Evolutionary conservation across 352 stramenopile genomes (phyloP).

Genomic region (Globisporangium echinulatum): DNA sequence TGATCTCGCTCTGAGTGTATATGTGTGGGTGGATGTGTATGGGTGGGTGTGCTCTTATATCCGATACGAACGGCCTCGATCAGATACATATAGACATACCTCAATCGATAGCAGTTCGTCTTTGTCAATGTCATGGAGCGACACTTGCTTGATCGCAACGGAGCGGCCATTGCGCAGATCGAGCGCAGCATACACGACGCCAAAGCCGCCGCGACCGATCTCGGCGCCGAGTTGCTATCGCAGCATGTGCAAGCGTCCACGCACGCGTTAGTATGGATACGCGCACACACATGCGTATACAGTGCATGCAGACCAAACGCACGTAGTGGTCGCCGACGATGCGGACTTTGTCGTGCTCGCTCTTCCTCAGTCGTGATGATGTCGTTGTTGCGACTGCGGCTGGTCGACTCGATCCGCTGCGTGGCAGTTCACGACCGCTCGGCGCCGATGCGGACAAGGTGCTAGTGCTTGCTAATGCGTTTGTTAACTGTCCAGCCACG

Average conservation of each 20-base stretch:
- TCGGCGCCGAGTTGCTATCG: constrained; percentile 85
- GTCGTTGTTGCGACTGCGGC: background rate
- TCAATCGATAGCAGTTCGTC: constrained; percentile 80
- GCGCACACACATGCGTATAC: background rate
- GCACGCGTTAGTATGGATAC: too few relatives aligned
- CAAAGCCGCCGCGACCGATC: constrained; percentile 90
- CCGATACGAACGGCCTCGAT: too few relatives aligned
- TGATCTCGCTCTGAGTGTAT: constrained; percentile 77
- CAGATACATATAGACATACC: constrained; percentile 13
- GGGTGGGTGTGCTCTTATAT: background rate
- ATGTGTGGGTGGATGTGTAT: background rate
- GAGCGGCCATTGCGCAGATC: constrained; percentile 77
- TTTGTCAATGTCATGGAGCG: constrained; percentile 77
- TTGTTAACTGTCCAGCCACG: background rate
- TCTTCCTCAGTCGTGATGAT: constrained; percentile 14
- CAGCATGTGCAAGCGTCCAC: too few relatives aligned
- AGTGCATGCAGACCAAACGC: constrained; percentile 9
- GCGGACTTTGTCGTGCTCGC: constrained; percentile 45
- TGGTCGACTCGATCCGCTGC: constrained; percentile 11
- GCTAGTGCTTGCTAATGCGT: background rate
- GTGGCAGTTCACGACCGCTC: constrained; percentile 4
- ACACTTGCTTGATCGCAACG: constrained; percentile 86
- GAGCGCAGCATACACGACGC: constrained; percentile 85
- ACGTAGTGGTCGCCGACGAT: constrained; percentile 76
- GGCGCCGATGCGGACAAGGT: background rate